Base-by-base conservation (phyloP, 495 filamentous ascomycete species). In the Astrocystis sublimbata region DNA sequence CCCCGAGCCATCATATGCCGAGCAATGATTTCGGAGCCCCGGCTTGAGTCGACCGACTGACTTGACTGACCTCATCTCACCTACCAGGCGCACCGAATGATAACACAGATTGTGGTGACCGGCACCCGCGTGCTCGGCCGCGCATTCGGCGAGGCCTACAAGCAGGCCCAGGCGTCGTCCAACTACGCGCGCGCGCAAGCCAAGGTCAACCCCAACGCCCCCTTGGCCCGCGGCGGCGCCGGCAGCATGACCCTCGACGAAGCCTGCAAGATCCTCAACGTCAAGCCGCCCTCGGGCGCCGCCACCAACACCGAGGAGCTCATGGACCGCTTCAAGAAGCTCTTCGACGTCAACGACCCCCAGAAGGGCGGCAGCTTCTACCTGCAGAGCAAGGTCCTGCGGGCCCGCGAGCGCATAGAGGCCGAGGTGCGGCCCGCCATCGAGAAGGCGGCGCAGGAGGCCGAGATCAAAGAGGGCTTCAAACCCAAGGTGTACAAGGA, bases 361-460 rank as follows among this genome's bases (percentile, higher is more conserved):
- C 81, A 92, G 72, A 96, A 96, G 72, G 94, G 94, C 30, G 94
- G 94, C 13, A 96, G 92, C 70, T 98, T 98, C 72, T 98, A 98
- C 74, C 81, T 98, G 56, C 94, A 98, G 78, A 98, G 96, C 78
- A 98, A 98, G 76, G 84, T 98, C 43, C 76, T 98, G 56, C 79
- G 94, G 57, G 94, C 94, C 47, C 83, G 93, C 43, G 92, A 98
- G 76, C 81, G 94, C 62, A 89, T 98, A 79, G 94, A 98, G 77
- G 81, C 88, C 68, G 94, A 98, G 75, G 76, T 87, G 30, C 68
- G 78, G 45, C 80, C 82, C 28, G 73, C 71, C 28, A 71, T 76
- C 58, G 85, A 86, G 67, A 81, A 81, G 63, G 78, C 76, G 5
- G 74, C 70, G 55, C 73, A 79, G 60, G 83, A 82, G 63, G 86